Conservation (phyloP, 495 filamentous ascomycete species). For the Podospora fimiseda region DNA sequence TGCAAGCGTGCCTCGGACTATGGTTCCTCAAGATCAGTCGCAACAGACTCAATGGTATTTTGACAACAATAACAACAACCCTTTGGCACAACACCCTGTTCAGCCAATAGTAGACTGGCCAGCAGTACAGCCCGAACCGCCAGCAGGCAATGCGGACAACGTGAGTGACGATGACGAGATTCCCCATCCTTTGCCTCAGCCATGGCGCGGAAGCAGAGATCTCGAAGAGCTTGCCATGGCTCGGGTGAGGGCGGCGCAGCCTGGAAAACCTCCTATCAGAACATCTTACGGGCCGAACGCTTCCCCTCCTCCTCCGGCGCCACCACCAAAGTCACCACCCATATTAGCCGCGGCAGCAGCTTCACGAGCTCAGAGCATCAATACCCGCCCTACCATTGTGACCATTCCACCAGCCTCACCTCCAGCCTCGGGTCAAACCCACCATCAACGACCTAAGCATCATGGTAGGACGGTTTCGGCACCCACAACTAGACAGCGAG, state of each 20-base stretch:
- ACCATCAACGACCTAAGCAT: not conserved
- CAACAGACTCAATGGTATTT: not conserved
- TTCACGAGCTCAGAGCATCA: not conserved
- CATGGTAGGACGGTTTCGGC: not conserved
- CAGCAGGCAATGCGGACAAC: not conserved
- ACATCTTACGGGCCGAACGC: slow-evolving; percentile 14
- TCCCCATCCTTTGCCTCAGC: slow-evolving; percentile 3
- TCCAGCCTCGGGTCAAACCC: not conserved
- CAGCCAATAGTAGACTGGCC: not conserved
- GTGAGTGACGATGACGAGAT: slow-evolving; percentile 1
- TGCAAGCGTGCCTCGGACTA: not conserved
- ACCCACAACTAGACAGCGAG: not conserved
- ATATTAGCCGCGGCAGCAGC: not conserved
- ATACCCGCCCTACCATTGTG: not conserved
- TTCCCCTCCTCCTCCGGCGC: slow-evolving; percentile 4
- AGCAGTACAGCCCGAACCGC: not conserved
- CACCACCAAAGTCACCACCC: not conserved
- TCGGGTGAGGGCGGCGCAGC: slow-evolving; percentile 10
- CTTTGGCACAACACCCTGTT: not conserved
- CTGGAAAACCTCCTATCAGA: not conserved
- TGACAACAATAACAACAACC: not conserved
- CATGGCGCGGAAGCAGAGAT: slow-evolving; percentile 12
- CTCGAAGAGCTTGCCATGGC: slow-evolving; percentile 19
- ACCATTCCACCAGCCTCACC: not conserved
- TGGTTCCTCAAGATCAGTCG: not conserved